Evolutionary conservation across 129 eudicot genomes (phyloP), one percentile per base, ranked within the genome.

Genomic region (Saposhnikovia divaricata): DNA sequence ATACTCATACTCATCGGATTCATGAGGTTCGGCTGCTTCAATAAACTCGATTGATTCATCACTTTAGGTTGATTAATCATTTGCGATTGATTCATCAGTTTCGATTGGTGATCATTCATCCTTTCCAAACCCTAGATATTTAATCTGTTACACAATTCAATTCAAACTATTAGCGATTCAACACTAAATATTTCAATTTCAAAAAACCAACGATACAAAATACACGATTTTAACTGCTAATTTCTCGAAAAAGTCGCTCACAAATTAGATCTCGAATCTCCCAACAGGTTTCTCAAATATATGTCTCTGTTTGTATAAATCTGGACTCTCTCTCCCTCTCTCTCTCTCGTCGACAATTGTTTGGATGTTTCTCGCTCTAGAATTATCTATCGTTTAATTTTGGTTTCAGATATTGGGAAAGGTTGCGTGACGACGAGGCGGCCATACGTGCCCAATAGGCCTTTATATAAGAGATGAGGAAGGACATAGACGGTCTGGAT

Each of bases 41-140:
- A n/a, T 61, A 78, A 16, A 3, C 12, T n/a, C 75, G 75, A 39
- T 40, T 38, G 45, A 11, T n/a, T 80, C 48, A 80, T 70, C 77
- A 80, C 37, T 46, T 74, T 39, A 9, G 45, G 9, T 23, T 48
- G 88, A 75, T 77, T 86, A 75, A 85, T 79, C 90, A 89, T 81
- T 25, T 83, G 89, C 69, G 92, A 69, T 43, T 78, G 87, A 69
- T 77, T 78, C 72, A 85, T 81, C 84, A 79, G 59, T 74, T 78
- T 73, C 74, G 38, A 31, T 23, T 31, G 19, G 46, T 73, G 78
- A 74, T 74, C 78, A 11, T 74, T 74, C 78, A 74, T 74, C 59
- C 4, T 46, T 12, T 5, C 11, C 39, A 74, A 74, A 74, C 77
- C 77, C 77, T 74, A 74, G 25, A 74, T 45, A 1, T 21, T 23